Conservation (phyloP, 1,139 yeast species). For the Suhomyces choctaworum region DNA sequence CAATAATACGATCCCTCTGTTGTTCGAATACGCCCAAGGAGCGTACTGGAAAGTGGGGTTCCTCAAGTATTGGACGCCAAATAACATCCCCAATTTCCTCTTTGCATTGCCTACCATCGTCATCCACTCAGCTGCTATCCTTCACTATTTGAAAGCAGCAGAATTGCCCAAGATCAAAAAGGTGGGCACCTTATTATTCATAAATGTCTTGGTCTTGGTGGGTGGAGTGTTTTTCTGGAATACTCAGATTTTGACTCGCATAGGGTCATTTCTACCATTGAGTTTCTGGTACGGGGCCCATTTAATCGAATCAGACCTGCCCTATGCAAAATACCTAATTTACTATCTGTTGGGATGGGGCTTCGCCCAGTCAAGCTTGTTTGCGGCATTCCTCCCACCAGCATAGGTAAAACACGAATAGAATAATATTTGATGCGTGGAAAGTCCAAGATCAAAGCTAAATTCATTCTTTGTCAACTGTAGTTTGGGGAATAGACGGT, state of each 20-base stretch:
- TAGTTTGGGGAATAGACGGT: too few species aligned
- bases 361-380: slow-evolving; percentile 58
- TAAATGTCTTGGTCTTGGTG: slow-evolving; percentile 44
- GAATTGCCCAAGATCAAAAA: slow-evolving; percentile 35
- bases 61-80: slow-evolving; percentile 74
- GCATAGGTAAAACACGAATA: slow-evolving; percentile 54
- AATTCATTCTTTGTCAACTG: too few species aligned
- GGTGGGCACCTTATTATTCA: slow-evolving; percentile 33
- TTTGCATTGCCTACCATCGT: slow-evolving; percentile 69
- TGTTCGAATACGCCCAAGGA: slow-evolving; percentile 73
- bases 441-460: neutral
- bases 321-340: slow-evolving; percentile 29
- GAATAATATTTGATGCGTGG: too few species aligned
- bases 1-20: slow-evolving; percentile 49
- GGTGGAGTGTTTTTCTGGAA: slow-evolving; percentile 69
- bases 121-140: slow-evolving; percentile 32
- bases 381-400: slow-evolving; percentile 72
- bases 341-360: slow-evolving; percentile 55
- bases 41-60: slow-evolving; percentile 88
- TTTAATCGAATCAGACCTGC: slow-evolving; percentile 12
- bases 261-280: slow-evolving; percentile 74
- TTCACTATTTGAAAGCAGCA: slow-evolving; percentile 31
- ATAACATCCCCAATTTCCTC: slow-evolving; percentile 81
- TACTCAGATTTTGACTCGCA: slow-evolving; percentile 80
- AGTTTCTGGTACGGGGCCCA: slow-evolving; percentile 69